Base-by-base conservation (phyloP, 2,329 filamentous ascomycete species). In the Sporothrix brunneoviolacea region DNA sequence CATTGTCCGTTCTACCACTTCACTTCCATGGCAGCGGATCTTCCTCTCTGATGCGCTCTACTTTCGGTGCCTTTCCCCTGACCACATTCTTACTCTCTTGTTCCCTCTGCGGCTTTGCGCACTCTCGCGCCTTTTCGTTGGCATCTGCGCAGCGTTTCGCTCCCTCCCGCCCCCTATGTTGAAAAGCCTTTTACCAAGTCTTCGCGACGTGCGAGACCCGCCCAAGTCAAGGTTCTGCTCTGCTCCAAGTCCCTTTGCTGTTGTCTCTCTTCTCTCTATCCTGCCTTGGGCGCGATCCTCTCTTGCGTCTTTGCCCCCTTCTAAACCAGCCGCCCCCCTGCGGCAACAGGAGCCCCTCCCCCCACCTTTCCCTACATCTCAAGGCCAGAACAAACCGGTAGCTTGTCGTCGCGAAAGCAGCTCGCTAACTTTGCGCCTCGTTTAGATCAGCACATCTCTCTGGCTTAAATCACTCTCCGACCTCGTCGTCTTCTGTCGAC, bases 401-500 rank as follows among this genome's bases (percentile, higher is more conserved):
- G n/a, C n/a, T n/a, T n/a, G n/a, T 28, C 24, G 10, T 28, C 10
- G 24, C 43, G 24, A 30, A 19, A 10, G 33, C 43, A 28, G 43
- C 22, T 12, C 13, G 43, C 43, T 46, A 46, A 46, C 43, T 12
- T 10, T 37, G 32, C 33, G 32, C 21, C 7, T 4, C 13, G 18
- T 22, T 30, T 61, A 82, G 77, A 70, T 71, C 75, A 55, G 71
- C 77, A 53, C 76, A 80, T 60, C 65, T 79, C 57, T 67, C 73
- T 73, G 68, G 73, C 73, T 73, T 76, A 81, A 70, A 83, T 72
- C 75, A 84, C 61, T 91, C 89, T 55, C 86, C 88, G 53, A 85
- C 85, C 47, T 86, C 87, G 48, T 80, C 83, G 50, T 88, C 84
- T 54, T 87, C 87, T 41, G 83, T 82, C 60, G 90, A 91, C 70